Evolutionary conservation across 164 flowering plant genomes (phyloP), one percentile per base, ranked within the genome.

Genomic region (Umbilicus rupestris): DNA sequence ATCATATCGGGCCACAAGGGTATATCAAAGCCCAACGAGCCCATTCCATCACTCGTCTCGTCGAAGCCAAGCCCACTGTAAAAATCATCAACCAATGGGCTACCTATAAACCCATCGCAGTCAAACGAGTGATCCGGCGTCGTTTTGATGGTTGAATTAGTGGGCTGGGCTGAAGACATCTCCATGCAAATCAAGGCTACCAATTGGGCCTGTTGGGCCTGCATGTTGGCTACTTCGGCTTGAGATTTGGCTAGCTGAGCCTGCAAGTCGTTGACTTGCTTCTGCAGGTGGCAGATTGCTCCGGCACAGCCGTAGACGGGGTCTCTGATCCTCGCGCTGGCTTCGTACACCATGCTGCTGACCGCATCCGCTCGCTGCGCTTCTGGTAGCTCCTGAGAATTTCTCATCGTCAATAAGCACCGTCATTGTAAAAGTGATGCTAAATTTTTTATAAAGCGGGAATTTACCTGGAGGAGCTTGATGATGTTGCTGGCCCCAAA

Each of bases 291-390:
- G 60, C 79, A 85, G 37, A 85, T 83, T 4, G 89, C 84, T 0
- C 89, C 89, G 4, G 86, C 85, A 28, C 85, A 79, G 2, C 89
- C 89, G 65, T 85, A 85, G 0, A 85, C 82, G 0, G 89, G 89
- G 78, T 85, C 89, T 49, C 89, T 67, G 15, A 81, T 75, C 49
- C 89, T 77, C 7, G 86, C 86, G 7, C 76, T 73, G 0, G 89
- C 89, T 57, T 85, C 89, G 33, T 85, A 85, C 1, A 85, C 89
- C 84, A 85, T 78, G 77, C 89, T 85, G 63, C 78, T 81, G 66
- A 85, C 89, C 0, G 89, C 89, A 39, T 85, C 89, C 0, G 80
- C 83, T 41, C 89, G 78, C 22, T 83, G 85, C 1, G 72, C 59
- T 67, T 83, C 86, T 3, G 89, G 86, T 5, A 85, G 78, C 44